These are phyloP conservation scores for Magnaporthiopsis rhizophila DNA, from an alignment of 2,329 filamentous ascomycete genomes.

Conservation along the genomic window DNA sequence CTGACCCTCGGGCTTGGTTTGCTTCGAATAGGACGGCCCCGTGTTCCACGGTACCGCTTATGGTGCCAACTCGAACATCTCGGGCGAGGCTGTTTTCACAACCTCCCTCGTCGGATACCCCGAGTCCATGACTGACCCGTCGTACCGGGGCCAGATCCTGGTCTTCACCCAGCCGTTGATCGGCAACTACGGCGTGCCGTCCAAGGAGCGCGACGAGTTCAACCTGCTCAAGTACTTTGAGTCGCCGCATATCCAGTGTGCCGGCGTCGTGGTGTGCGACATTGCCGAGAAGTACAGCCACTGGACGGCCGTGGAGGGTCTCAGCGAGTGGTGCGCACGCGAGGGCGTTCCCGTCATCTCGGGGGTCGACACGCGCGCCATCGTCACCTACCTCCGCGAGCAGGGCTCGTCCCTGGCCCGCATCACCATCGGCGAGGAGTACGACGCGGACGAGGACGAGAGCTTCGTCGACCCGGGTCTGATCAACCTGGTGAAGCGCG, in stretches of 20 bases:
- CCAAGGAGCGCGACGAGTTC: constrained; percentile 72
- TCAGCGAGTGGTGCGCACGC: constrained; percentile 89
- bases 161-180: constrained; percentile 94
- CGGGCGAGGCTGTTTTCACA: constrained; percentile 96
- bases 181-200: constrained; percentile 96
- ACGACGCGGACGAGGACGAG: constrained; percentile 93
- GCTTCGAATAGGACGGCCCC: constrained; percentile 67
- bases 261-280: constrained; percentile 91
- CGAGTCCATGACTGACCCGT: constrained; percentile 83
- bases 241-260: constrained; percentile 93
- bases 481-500: constrained; percentile 92
- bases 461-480: constrained; percentile 90
- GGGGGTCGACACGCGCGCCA: constrained; percentile 91
- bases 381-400: constrained; percentile 93
- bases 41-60: constrained; percentile 96
- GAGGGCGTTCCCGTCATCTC: constrained; percentile 95
- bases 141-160: constrained; percentile 86
- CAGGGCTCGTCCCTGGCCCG: constrained; percentile 91
- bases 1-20: not conserved
- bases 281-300: constrained; percentile 92
- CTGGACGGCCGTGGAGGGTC: constrained; percentile 94
- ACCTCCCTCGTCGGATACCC: constrained; percentile 97
- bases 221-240: constrained; percentile 97
- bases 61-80: constrained; percentile 92
- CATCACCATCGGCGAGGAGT: constrained; percentile 93